Percentiles rank a stretch among this genome's conserved stretches.
These are phyloP conservation scores for Venturia pyrina DNA, from an alignment of 2,329 filamentous ascomycete genomes.

Conservation along the genomic window DNA sequence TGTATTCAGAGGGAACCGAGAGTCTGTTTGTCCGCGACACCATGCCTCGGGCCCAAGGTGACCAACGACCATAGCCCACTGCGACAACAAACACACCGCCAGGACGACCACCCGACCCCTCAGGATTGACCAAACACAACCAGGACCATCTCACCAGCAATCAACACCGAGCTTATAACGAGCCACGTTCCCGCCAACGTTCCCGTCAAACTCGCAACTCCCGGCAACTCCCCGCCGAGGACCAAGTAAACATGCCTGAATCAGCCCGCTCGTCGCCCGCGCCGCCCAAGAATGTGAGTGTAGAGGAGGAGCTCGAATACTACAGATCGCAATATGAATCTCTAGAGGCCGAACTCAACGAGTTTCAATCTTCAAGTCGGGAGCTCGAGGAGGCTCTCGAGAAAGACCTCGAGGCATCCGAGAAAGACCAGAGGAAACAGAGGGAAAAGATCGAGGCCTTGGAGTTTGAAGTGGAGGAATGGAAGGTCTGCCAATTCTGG, in stretches of 20 bases:
- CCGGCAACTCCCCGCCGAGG: not conserved
- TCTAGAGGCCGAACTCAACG: conserved; percentile 79
- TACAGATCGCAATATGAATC: conserved; percentile 96
- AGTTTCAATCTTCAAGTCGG: conserved; percentile 89
- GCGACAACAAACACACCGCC: not conserved
- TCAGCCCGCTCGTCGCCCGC: conserved; percentile 9
- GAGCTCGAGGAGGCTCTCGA: conserved; percentile 92
- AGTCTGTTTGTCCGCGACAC: not conserved
- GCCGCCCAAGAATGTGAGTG: conserved; percentile 16
- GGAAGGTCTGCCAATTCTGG: conserved; percentile 63
- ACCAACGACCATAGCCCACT: not conserved
- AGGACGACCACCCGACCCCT: not conserved
- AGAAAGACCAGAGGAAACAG: conserved; percentile 79
- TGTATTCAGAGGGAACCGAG: not conserved
- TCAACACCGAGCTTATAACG: not conserved
- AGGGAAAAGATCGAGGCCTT: conserved; percentile 80
- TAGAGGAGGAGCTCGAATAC: conserved; percentile 74
- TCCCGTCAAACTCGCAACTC: not conserved
- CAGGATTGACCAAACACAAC: not conserved
- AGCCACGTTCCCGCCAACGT: not conserved
- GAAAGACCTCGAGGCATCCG: conserved; percentile 89
- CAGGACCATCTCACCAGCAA: not conserved
- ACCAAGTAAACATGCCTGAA: conserved; percentile 4
- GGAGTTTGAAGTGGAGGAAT: conserved; percentile 88
- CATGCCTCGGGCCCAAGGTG: not conserved